Evolutionary conservation across 1,284 basidiomycete genomes (phyloP), one percentile per base, ranked within the genome.

Genomic region (Rhodotorula sp.): DNA sequence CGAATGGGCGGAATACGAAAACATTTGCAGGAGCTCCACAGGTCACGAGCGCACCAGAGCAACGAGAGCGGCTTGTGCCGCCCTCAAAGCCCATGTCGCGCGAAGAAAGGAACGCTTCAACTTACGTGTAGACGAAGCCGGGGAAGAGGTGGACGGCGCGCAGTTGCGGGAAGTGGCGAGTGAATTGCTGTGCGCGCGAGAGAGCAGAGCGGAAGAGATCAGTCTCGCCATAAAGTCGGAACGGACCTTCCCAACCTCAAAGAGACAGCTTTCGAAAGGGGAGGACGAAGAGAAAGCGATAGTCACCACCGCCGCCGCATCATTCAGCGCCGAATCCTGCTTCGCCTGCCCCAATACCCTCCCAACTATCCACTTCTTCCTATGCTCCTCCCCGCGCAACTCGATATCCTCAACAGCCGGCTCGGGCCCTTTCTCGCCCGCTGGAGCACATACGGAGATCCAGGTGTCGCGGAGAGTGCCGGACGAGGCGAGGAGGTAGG

Each of bases 391-490:
- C 19, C 58, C 54, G 34, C 22, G 34, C 10, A 74, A 54, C 60
- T 74, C 71, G 34, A 74, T 11, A 39, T 74, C 68, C 4, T 68
- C 59, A 19, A 66, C 22, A 20, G 67, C 59, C 8, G 73, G 71
- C 6, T 62, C 64, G 19, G 61, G 13, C 2, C 66, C 62, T 15
- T 64, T 61, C 4, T 62, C 30, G 6, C 73, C 78, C 2, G 73
- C 78, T 0, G 81, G 81, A 11, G 79, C 73, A 19, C 77, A 76
- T 24, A 81, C 74, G 61, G 75, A 76, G 36, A 79, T 66, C 29
- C 79, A 73, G 10, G 77, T 69, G 5, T 74, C 64, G 57, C 79
- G 80, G 68, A 82, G 73, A 13, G 76, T 76, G 13, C 76, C 76
- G 1, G 73, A 66, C 52, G 78, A 71, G 10, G 79, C 74, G 46